A percentile compares a stretch with the other conserved stretches of the same genome.
Conservation (phyloP, 345 rosid genomes). For the Lenwebbia sp. region DNA sequence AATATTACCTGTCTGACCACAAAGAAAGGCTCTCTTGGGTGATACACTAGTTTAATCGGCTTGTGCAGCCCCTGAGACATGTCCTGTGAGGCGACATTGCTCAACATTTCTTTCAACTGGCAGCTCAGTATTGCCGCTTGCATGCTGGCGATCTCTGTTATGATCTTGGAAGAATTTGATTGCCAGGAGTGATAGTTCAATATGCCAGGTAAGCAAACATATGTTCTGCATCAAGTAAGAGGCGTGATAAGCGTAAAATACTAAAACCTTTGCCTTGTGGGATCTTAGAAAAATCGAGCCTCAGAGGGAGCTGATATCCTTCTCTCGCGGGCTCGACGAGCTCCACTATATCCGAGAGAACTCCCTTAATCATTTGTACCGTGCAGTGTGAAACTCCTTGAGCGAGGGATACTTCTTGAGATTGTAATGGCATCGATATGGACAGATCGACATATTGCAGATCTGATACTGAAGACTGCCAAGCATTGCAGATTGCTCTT, state of each 20-base stretch:
- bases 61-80: slow-evolving; percentile 26
- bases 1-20: slow-evolving; percentile 59
- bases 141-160: slow-evolving; percentile 49
- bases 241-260: background rate
- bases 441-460: slow-evolving; percentile 38
- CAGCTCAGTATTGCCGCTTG: slow-evolving; percentile 66
- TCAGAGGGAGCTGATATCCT: slow-evolving; percentile 81
- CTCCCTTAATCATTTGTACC: slow-evolving; percentile 28
- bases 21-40: slow-evolving; percentile 67
- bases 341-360: slow-evolving; percentile 42
- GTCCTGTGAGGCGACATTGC: slow-evolving; percentile 28
- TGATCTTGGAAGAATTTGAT: slow-evolving; percentile 52
- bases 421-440: slow-evolving; percentile 43
- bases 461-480: slow-evolving; percentile 49
- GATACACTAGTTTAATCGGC: slow-evolving; percentile 58
- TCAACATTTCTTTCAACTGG: slow-evolving; percentile 70
- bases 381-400: slow-evolving; percentile 33
- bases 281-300: slow-evolving; percentile 42
- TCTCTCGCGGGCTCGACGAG: slow-evolving; percentile 62
- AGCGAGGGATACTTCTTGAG: slow-evolving; percentile 26
- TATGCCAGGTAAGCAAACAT: background rate
- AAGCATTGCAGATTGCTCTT: background rate
- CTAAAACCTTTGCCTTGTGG: slow-evolving; percentile 51
- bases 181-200: background rate
- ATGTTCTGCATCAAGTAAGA: background rate